Base-by-base conservation (phyloP, 2,329 filamentous ascomycete species). In the Myriosclerotinia duriaeana region DNA sequence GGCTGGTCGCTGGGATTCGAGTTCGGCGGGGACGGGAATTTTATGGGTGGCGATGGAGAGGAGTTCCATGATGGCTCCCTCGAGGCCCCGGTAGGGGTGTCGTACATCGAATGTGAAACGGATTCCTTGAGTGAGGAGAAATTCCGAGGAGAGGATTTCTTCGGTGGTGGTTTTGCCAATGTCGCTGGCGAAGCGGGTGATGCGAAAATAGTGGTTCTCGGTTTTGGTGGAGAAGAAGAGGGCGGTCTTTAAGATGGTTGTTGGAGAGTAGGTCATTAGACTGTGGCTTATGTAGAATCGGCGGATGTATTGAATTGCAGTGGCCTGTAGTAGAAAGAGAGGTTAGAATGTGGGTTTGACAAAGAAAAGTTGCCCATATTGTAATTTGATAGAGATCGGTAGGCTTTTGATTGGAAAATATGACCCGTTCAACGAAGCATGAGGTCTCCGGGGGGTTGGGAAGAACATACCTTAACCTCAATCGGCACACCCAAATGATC, bases 221-320 rank as follows among this genome's bases (percentile, higher is more conserved):
- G 92, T 92, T 80, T 99, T 99, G 74, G 89, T 93, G 12, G 93
- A 93, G 70, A 99, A 91, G 81, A 96, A 98, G 65, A 99, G 85
- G 46, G 91, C 92, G 40, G 93, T 95, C 76, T 93, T 92, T 76
- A 96, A 88, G 71, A 98, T 90, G 70, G 92, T 89, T 69, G 91
- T 90, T 0, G 93, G 94, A 69, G 94, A 91, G 77, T 99, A 98
- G 40, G 93, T 97, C 91, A 98, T 97, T 74, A 93, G 87, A 52
- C 91, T 96, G 79, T 98, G 97, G 75, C 91, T 94, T 48, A 97
- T 85, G 80, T 98, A 99, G 83, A 99, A 98, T 67, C 95, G 90
- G 66, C 92, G 90, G 68, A 99, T 85, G 77, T 96, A 97, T 71
- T 75, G 75, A 36, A 72, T 72, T 70, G 72, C 83, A 40, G 76